Evolutionary conservation across 2,329 filamentous ascomycete genomes (phyloP).

Genomic region (Aspergillus pseudoglaucus): DNA sequence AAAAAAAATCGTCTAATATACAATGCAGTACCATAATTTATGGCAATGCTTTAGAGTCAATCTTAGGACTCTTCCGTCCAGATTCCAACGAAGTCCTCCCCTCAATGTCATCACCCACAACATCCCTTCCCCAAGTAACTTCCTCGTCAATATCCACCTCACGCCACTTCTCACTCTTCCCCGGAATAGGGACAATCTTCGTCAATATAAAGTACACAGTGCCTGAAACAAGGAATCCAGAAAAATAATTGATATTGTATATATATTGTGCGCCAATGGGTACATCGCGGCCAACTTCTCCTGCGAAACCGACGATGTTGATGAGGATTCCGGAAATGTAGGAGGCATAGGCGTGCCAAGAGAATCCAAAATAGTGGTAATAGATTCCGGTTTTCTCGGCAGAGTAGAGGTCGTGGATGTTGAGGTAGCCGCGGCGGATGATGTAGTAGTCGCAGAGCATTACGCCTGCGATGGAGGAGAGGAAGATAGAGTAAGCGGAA

Average conservation of each 20-base stretch:
- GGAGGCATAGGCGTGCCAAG: constrained; percentile 77
- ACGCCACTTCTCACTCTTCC: constrained; percentile 68
- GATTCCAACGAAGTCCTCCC: constrained; percentile 1
- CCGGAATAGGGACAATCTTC: constrained; percentile 64
- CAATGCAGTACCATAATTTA: neutral
- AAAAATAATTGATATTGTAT: constrained; percentile 88
- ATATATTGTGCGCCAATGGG: constrained; percentile 76
- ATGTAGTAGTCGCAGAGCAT: constrained; percentile 84
- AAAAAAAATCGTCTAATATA: neutral
- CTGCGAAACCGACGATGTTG: constrained; percentile 87
- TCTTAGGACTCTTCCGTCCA: constrained; percentile 17
- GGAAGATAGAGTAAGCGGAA: constrained; percentile 85
- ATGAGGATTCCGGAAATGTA: constrained; percentile 79
- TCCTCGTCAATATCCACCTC: constrained; percentile 52
- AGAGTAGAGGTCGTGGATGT: constrained; percentile 73
- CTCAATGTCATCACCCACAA: constrained; percentile 21
- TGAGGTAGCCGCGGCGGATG: constrained; percentile 73
- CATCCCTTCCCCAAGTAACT: constrained; percentile 26
- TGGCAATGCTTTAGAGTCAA: neutral
- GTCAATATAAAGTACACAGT: constrained; percentile 65
- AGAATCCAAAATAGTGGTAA: constrained; percentile 65
- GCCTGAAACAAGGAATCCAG: constrained; percentile 67
- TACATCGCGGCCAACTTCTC: constrained; percentile 65
- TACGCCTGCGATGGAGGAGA: constrained; percentile 90
- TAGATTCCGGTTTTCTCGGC: constrained; percentile 58